These are phyloP conservation scores for Henckelia pumila DNA, from an alignment of 257 asterid genomes.

Conservation along the genomic window DNA sequence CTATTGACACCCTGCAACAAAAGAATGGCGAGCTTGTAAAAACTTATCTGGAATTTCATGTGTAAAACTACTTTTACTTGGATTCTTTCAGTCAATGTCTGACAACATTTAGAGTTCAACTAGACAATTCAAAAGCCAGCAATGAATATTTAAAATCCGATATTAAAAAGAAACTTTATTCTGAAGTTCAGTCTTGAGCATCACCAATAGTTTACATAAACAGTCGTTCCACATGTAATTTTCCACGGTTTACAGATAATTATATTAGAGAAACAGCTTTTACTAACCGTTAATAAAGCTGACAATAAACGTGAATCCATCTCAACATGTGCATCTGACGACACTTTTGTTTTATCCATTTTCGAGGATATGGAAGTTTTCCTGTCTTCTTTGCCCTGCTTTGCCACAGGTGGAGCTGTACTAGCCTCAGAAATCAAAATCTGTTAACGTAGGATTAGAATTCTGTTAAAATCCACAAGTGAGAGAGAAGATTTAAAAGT, in stretches of 20 bases:
- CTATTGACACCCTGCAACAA: conserved; percentile 88
- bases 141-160: neutral
- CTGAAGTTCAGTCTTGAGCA: neutral
- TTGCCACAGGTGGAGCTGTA: conserved; percentile 32
- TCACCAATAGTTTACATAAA: conserved; percentile 9
- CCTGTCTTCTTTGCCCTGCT: conserved; percentile 31
- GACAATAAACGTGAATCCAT: conserved; percentile 95
- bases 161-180: neutral
- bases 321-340: conserved; percentile 60
- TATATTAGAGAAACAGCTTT: neutral
- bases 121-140: neutral
- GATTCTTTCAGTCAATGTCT: neutral
- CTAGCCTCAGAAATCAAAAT: conserved; percentile 75
- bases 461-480: conserved; percentile 4
- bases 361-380: conserved; percentile 42
- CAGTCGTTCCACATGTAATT: neutral
- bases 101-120: neutral
- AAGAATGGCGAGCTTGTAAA: conserved; percentile 16
- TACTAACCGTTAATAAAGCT: conserved; percentile 79
- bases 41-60: neutral
- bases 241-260: neutral
- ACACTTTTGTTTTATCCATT: conserved; percentile 40
- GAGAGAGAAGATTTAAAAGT: neutral
- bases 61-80: neutral
- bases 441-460: conserved; percentile 39